These are phyloP conservation scores for Trichoderma gamsii DNA, from an alignment of 495 filamentous ascomycete species.

Conservation along the genomic window DNA sequence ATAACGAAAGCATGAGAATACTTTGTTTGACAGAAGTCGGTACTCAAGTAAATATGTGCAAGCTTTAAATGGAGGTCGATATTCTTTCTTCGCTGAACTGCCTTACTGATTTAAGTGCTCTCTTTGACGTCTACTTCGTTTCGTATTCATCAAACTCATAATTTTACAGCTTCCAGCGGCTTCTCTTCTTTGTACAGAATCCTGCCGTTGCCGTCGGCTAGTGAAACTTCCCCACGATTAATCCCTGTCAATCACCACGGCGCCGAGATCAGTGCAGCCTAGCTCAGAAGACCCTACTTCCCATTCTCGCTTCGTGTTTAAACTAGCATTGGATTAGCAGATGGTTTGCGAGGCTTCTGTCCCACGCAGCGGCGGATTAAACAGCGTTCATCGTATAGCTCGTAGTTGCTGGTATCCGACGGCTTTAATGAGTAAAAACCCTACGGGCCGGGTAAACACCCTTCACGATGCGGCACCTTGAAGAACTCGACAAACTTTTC, in stretches of 20 bases:
- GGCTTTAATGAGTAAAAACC: not conserved
- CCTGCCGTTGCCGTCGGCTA: not conserved
- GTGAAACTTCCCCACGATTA: not conserved
- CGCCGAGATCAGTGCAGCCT: not conserved
- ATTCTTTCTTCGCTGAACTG: too few relatives aligned
- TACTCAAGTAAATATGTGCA: too few relatives aligned
- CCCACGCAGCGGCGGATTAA: not conserved
- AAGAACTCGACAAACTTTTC: not conserved
- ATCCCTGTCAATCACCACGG: not conserved
- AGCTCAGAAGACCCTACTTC: not conserved
- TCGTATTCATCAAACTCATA: not conserved
- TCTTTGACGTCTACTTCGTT: not conserved
- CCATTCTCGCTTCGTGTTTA: not conserved
- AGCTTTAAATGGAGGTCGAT: too few relatives aligned
- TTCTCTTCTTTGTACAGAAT: not conserved
- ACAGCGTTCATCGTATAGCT: not conserved
- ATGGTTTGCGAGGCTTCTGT: not conserved
- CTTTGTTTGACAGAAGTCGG: too few relatives aligned
- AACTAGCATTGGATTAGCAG: not conserved
- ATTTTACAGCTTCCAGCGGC: not conserved
- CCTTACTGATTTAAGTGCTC: not conserved
- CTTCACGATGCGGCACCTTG: not conserved
- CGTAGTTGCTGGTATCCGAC: not conserved
- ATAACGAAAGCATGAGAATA: too few relatives aligned
- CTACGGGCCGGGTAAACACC: not conserved